Conservation (phyloP, 192 early-diverging fungal species). For the Podila epigama region DNA sequence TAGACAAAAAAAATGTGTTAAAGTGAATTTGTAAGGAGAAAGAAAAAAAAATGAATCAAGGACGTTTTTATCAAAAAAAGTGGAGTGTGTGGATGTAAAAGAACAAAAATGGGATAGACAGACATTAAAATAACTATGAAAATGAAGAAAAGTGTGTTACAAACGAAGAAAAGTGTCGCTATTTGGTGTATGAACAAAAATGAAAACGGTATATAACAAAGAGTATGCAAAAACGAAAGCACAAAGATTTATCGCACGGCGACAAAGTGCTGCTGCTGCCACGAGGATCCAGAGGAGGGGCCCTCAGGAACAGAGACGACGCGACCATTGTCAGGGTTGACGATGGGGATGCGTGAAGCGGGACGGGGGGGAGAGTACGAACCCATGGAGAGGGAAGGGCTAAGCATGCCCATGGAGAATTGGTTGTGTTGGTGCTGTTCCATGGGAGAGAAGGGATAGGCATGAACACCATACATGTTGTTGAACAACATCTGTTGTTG, state of each 20-base stretch:
- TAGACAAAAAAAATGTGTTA: not conserved
- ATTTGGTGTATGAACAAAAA: too few relatives aligned
- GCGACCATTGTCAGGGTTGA: conserved; percentile 45
- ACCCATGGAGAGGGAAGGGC: conserved; percentile 20
- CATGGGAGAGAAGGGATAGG: conserved; percentile 18
- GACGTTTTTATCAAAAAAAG: not conserved
- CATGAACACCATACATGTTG: conserved; percentile 34
- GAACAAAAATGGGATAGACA: too few relatives aligned
- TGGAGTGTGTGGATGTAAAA: too few relatives aligned
- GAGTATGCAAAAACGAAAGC: too few relatives aligned
- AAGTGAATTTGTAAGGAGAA: not conserved
- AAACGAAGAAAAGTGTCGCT: too few relatives aligned
- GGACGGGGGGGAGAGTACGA: conserved; percentile 45
- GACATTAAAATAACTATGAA: too few relatives aligned
- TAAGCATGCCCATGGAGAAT: conserved; percentile 36
- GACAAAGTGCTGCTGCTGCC: conserved; percentile 50
- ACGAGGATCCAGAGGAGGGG: conserved; percentile 11
- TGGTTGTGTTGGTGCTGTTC: conserved; percentile 17
- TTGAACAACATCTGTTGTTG: conserved; percentile 22
- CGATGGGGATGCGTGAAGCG: conserved; percentile 39
- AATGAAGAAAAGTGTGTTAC: too few relatives aligned
- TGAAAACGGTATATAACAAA: too few relatives aligned
- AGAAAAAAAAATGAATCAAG: not conserved
- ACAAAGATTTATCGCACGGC: conserved; percentile 55
- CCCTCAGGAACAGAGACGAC: conserved; percentile 35